Percentiles rank a stretch among this genome's conserved stretches.
Conservation (phyloP, 2,329 filamentous ascomycete genomes). For the Xylaria sp. region DNA sequence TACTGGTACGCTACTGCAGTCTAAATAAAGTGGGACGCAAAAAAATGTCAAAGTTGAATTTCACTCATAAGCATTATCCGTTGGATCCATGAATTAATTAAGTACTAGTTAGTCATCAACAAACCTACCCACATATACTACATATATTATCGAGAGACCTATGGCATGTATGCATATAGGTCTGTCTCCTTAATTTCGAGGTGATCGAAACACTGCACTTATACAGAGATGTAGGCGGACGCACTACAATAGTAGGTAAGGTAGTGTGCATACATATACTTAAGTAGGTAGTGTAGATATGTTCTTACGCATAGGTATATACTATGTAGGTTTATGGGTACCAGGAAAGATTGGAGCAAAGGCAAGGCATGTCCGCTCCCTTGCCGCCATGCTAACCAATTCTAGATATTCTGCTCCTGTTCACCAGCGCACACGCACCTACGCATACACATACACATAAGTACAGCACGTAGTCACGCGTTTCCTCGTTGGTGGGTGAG, state of each 20-base stretch:
- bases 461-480: slow-evolving; percentile 3
- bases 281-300: not conserved
- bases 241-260: not conserved
- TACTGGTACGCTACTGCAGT: slow-evolving; percentile 23
- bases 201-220: not conserved
- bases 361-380: slow-evolving; percentile 27
- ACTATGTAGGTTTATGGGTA: not conserved
- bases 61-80: not conserved
- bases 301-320: not conserved
- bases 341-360: slow-evolving; percentile 14
- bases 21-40: not conserved
- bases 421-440: not conserved
- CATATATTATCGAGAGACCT: not conserved
- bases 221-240: not conserved
- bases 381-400: slow-evolving; percentile 17
- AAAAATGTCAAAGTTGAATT: not conserved
- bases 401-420: not conserved
- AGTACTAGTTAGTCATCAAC: not conserved
- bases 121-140: not conserved
- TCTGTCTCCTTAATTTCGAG: not conserved
- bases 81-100: not conserved
- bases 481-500: slow-evolving; percentile 24
- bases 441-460: not conserved
- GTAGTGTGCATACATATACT: no score
- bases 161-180: not conserved